phyloP scores from a whole-genome alignment of 1,284 basidiomycete genomes.

The Erythrobasidium hasegawianum region DNA sequence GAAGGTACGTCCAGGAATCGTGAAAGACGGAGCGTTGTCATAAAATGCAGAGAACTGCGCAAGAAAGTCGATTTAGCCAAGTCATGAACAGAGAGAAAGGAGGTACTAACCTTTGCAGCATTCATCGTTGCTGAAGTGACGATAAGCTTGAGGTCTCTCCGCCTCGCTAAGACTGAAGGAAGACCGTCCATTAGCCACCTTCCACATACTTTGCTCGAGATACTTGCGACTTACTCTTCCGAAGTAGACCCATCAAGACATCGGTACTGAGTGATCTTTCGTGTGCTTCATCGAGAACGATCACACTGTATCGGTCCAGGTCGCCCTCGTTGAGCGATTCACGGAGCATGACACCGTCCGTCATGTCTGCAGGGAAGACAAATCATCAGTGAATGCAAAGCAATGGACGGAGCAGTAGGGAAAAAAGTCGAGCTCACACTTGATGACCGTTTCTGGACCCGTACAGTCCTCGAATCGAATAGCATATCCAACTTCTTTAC shows the following conservation, averaged over 20 bases:
- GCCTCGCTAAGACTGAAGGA: conserved; percentile 71
- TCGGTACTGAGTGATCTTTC: conserved; percentile 94
- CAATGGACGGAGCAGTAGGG: no score
- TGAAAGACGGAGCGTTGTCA: conserved; percentile 89
- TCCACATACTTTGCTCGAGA: conserved; percentile 8
- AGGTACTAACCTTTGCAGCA: conserved; percentile 94
- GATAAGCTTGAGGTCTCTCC: conserved; percentile 89
- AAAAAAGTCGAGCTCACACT: conserved; percentile 60
- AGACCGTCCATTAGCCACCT: conserved; percentile 7
- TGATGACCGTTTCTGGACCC: conserved; percentile 84
- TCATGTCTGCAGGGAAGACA: conserved; percentile 68
- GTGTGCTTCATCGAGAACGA: conserved; percentile 96
- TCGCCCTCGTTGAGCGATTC: conserved; percentile 96
- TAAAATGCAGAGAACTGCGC: conserved; percentile 86
- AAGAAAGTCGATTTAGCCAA: no score
- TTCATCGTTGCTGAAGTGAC: conserved; percentile 99
- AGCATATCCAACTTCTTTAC: conserved; percentile 84
- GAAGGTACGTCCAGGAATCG: conserved; percentile 96
- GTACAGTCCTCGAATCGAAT: conserved; percentile 99
- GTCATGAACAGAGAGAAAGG: no score
- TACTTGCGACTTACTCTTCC: conserved; percentile 67
- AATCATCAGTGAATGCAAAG: conserved; percentile 13
- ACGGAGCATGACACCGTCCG: conserved; percentile 90
- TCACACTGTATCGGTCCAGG: conserved; percentile 87
- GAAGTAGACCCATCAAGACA: conserved; percentile 89